Conservation (phyloP, 345 rosid genomes). For the Reutealis trisperma region DNA sequence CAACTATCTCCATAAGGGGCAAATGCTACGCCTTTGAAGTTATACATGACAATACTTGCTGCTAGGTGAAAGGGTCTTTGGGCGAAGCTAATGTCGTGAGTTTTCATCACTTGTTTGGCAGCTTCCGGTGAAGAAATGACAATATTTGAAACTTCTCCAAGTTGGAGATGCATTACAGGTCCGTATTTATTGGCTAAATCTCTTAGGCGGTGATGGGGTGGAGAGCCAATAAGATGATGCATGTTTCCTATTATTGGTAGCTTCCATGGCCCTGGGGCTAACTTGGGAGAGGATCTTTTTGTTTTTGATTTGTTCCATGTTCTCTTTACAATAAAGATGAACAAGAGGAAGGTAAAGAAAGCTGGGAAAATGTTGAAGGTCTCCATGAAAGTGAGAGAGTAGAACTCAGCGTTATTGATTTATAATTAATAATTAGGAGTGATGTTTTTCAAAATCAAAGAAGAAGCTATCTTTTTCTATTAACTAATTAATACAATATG, state of each 20-base stretch:
- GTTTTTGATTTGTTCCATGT: not conserved
- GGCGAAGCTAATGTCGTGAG: conserved; percentile 1
- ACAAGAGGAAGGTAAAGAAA: not conserved
- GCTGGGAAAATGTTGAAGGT: not conserved
- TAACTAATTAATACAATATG: too few relatives aligned
- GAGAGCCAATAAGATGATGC: conserved; percentile 4
- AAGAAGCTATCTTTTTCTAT: too few relatives aligned
- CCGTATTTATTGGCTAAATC: conserved; percentile 4
- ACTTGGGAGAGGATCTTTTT: not conserved
- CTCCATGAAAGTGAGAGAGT: not conserved
- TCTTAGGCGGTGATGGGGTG: conserved; percentile 4
- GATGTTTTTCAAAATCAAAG: too few relatives aligned
- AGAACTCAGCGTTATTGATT: too few relatives aligned
- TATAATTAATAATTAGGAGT: too few relatives aligned
- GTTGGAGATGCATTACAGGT: conserved; percentile 2
- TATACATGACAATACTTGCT: not conserved
- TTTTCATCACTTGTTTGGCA: conserved; percentile 8
- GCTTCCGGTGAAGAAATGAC: conserved; percentile 10
- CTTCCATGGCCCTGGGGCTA: not conserved
- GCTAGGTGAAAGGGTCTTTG: not conserved
- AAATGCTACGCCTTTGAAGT: not conserved
- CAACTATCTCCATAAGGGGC: conserved; percentile 1
- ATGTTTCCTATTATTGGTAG: conserved; percentile 9
- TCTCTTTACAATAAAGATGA: not conserved
- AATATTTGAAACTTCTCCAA: not conserved